Conservation (phyloP, 2,329 filamentous ascomycete genomes). For the Alternaria burnsii region DNA sequence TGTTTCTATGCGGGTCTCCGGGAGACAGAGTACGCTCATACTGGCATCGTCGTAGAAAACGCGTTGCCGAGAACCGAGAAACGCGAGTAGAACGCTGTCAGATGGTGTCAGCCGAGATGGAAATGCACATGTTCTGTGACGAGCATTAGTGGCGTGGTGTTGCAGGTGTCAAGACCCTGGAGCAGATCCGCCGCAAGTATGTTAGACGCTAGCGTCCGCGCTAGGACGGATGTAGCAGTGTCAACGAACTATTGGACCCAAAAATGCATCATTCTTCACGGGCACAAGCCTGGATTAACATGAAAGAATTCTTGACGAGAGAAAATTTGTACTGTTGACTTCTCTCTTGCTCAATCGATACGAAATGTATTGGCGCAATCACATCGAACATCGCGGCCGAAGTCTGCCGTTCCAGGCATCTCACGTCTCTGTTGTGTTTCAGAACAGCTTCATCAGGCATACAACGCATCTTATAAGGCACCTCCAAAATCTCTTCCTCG, state of each 20-base stretch:
- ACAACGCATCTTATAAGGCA: neutral
- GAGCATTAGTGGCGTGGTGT: slow-evolving; percentile 24
- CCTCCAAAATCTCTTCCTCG: slow-evolving; percentile 6
- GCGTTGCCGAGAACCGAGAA: slow-evolving; percentile 17
- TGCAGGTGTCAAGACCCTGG: slow-evolving; percentile 29
- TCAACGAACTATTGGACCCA: slow-evolving; percentile 19
- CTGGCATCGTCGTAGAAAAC: slow-evolving; percentile 25
- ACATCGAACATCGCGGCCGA: slow-evolving; percentile 5
- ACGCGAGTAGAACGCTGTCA: slow-evolving; percentile 13
- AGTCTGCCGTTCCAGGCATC: slow-evolving; percentile 23
- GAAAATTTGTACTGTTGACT: neutral
- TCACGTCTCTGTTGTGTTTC: slow-evolving; percentile 33
- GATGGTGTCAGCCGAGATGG: slow-evolving; percentile 14
- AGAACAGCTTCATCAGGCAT: slow-evolving; percentile 23
- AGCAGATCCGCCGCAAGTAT: slow-evolving; percentile 28
- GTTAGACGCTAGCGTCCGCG: slow-evolving; percentile 25
- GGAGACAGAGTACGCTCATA: slow-evolving; percentile 18
- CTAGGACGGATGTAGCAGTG: slow-evolving; percentile 17
- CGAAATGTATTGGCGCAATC: neutral
- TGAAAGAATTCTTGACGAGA: neutral
- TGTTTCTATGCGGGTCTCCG: slow-evolving; percentile 17
- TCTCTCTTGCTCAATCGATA: neutral
- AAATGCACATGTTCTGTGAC: slow-evolving; percentile 9
- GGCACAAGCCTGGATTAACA: neutral
- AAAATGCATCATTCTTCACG: neutral